Percentiles rank a stretch among this genome's conserved stretches.
phyloP scores from a whole-genome alignment of 495 filamentous ascomycete genomes.

The Xylaria flabelliformis region DNA sequence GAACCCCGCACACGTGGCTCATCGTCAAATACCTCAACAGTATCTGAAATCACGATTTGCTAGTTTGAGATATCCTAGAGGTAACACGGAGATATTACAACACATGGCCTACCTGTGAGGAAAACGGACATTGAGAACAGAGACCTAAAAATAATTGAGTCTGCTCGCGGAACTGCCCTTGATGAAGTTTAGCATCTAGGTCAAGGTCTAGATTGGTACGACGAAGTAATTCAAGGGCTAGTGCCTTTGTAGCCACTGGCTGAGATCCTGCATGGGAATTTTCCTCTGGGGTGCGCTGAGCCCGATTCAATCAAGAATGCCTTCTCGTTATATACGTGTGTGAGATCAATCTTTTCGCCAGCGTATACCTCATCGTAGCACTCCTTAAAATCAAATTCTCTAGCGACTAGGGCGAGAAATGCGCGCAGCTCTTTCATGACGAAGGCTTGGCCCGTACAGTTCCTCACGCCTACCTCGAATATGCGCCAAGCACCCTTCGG shows the following conservation, averaged over 20 bases:
- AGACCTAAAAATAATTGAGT: not conserved
- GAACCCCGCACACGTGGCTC: no score
- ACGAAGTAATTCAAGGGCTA: not conserved
- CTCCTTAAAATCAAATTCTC: constrained; percentile 53
- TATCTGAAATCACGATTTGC: not conserved
- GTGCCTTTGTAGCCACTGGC: constrained; percentile 31
- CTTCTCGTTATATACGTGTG: constrained; percentile 35
- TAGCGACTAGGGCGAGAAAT: constrained; percentile 51
- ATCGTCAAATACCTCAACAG: no score
- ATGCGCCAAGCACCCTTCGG: constrained; percentile 55
- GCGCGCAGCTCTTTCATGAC: constrained; percentile 55
- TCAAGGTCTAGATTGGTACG: not conserved
- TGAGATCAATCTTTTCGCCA: constrained; percentile 34
- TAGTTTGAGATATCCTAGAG: not conserved
- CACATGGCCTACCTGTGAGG: not conserved
- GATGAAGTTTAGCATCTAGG: not conserved
- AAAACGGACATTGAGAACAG: not conserved
- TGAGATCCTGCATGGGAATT: constrained; percentile 37
- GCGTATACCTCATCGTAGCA: constrained; percentile 40
- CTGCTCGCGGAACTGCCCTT: not conserved
- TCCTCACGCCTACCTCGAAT: constrained; percentile 57
- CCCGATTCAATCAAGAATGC: constrained; percentile 38
- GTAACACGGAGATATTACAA: not conserved
- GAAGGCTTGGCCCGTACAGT: constrained; percentile 61
- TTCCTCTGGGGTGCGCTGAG: constrained; percentile 36